A percentile compares a stretch with the other conserved stretches of the same genome.
Evolutionary conservation across 2,329 filamentous ascomycete species (phyloP).

Genomic region (Pyricularia pennisetigena): DNA sequence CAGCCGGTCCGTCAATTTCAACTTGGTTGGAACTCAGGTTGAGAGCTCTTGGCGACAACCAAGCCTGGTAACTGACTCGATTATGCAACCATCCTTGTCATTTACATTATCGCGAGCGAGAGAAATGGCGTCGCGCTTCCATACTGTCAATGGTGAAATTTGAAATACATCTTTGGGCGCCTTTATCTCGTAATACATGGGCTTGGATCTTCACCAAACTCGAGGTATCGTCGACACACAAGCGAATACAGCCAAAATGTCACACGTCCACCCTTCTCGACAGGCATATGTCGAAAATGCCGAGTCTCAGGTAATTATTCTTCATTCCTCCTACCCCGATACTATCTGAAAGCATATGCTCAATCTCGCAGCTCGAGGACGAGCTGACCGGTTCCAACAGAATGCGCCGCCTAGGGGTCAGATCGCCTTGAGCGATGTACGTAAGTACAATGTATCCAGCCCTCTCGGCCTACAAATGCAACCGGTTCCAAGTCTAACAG

Average conservation of each 20-base stretch:
- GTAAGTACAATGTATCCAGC: slow-evolving; percentile 14
- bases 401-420: slow-evolving; percentile 20
- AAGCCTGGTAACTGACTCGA: neutral
- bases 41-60: neutral
- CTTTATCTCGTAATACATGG: neutral
- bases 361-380: slow-evolving; percentile 11
- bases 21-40: neutral
- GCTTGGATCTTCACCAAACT: neutral
- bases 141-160: neutral
- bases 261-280: slow-evolving; percentile 75
- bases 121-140: neutral
- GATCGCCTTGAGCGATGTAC: slow-evolving; percentile 40
- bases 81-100: neutral
- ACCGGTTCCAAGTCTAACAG: slow-evolving; percentile 3
- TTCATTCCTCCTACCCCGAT: slow-evolving; percentile 6
- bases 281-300: slow-evolving; percentile 91
- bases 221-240: neutral
- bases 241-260: neutral
- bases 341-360: slow-evolving; percentile 10
- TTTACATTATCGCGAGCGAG: neutral
- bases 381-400: slow-evolving; percentile 13
- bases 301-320: slow-evolving; percentile 49
- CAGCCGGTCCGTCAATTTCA: neutral
- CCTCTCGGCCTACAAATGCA: neutral
- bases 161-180: neutral